Percentiles rank a stretch among this genome's conserved stretches.
These are phyloP conservation scores for Fallopia convolvulus DNA, from an alignment of 148 eudicot species.

Conservation along the genomic window DNA sequence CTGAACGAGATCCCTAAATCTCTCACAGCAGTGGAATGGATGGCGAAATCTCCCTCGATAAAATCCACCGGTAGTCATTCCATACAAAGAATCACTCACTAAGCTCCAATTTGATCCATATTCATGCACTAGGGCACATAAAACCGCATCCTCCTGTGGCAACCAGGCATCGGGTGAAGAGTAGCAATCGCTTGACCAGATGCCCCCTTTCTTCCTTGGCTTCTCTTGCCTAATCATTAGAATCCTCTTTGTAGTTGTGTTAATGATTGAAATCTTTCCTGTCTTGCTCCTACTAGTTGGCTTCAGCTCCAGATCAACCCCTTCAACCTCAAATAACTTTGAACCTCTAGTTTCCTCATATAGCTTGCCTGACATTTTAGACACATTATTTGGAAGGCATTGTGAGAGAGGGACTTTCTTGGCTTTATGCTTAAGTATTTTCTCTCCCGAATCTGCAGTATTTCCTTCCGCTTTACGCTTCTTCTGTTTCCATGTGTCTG, in stretches of 20 bases:
- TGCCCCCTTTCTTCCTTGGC: slow-evolving; percentile 56
- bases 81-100: slow-evolving; percentile 76
- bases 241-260: slow-evolving; percentile 65
- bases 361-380: slow-evolving; percentile 27
- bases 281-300: slow-evolving; percentile 47
- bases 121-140: slow-evolving; percentile 91
- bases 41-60: slow-evolving; percentile 86
- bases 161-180: slow-evolving; percentile 84
- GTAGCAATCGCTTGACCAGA: slow-evolving; percentile 70
- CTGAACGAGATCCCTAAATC: slow-evolving; percentile 87
- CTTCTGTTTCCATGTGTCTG: slow-evolving; percentile 33
- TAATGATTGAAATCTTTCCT: slow-evolving; percentile 60
- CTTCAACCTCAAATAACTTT: slow-evolving; percentile 33
- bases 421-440: slow-evolving; percentile 21
- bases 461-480: slow-evolving; percentile 61
- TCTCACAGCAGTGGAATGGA: slow-evolving; percentile 83
- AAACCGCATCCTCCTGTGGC: slow-evolving; percentile 76
- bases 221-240: slow-evolving; percentile 70
- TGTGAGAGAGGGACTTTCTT: slow-evolving; percentile 49
- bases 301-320: slow-evolving; percentile 52
- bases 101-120: slow-evolving; percentile 91
- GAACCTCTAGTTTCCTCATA: slow-evolving; percentile 47
- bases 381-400: slow-evolving; percentile 21
- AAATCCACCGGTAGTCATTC: slow-evolving; percentile 79
- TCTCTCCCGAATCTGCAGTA: slow-evolving; percentile 21